Evolutionary conservation across 176 grass and related monocot species (phyloP).

Genomic region (barley (Hordeum vulgare)): DNA sequence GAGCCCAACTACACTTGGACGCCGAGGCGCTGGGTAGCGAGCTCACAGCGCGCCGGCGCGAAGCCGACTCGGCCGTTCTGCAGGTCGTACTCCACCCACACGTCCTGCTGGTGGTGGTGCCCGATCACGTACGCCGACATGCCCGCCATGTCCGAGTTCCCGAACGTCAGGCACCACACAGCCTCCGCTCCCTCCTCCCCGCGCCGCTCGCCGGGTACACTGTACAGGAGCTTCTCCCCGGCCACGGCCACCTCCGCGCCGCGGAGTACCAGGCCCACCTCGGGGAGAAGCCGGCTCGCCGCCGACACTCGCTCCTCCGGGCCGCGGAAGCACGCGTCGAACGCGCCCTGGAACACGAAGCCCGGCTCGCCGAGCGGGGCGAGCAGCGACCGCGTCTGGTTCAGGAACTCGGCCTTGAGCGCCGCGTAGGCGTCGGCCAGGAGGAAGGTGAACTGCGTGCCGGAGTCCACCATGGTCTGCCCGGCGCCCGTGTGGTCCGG

Average conservation of each 20-base stretch:
- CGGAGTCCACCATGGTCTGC: conserved; percentile 85
- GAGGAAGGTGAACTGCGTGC: conserved; percentile 87
- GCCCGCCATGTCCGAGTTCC: conserved; percentile 65
- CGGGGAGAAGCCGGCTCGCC: conserved; percentile 19
- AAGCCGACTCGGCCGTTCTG: conserved; percentile 63
- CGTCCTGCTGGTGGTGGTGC: conserved; percentile 85
- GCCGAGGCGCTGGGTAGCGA: conserved; percentile 31
- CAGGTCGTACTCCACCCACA: conserved; percentile 91
- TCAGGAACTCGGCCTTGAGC: conserved; percentile 56
- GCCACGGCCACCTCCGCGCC: conserved; percentile 53
- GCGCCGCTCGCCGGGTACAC: conserved; percentile 44
- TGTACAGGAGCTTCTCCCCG: conserved; percentile 64
- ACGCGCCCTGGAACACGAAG: conserved; percentile 80
- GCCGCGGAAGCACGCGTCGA: conserved; percentile 70
- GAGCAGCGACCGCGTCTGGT: conserved; percentile 37
- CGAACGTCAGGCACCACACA: conserved; percentile 88
- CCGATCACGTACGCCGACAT: conserved; percentile 72
- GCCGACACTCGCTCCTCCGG: conserved; percentile 7
- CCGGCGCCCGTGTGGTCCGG: conserved; percentile 88
- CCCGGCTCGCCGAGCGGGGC: conserved; percentile 39
- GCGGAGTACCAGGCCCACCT: conserved; percentile 44
- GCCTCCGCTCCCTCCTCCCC: conserved; percentile 23
- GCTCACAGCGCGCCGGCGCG: conserved; percentile 47
- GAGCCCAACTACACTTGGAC: neutral
- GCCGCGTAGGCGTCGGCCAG: conserved; percentile 58